Conservation (phyloP, 2,329 filamentous ascomycete species). For the Aulographum hederae region DNA sequence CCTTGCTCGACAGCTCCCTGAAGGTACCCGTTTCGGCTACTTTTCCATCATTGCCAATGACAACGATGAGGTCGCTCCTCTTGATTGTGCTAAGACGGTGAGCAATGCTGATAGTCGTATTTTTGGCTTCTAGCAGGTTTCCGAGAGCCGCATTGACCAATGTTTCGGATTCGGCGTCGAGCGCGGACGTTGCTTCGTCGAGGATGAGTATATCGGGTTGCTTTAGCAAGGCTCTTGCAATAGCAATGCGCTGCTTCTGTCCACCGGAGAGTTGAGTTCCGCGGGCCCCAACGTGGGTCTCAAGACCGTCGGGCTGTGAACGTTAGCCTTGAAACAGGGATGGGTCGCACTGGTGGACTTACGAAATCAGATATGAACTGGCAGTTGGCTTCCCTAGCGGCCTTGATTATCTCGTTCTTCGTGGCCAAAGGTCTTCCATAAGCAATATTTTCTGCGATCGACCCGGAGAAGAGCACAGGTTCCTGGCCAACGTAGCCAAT, state of each 20-base stretch:
- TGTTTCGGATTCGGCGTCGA: constrained; percentile 93
- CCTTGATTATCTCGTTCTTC: constrained; percentile 63
- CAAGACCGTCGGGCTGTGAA: constrained; percentile 62
- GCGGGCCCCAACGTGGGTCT: constrained; percentile 81
- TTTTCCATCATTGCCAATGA: constrained; percentile 66
- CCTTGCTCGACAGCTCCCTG: constrained; percentile 50
- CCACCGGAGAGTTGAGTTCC: constrained; percentile 89
- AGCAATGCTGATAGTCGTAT: constrained; percentile 94
- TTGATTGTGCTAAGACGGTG: constrained; percentile 95
- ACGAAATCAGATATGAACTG: constrained; percentile 88
- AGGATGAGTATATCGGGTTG: constrained; percentile 92
- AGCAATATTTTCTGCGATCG: constrained; percentile 74
- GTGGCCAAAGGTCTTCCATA: constrained; percentile 73
- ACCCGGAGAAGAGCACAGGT: constrained; percentile 77
- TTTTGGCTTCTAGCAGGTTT: constrained; percentile 63
- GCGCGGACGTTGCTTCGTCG: constrained; percentile 83
- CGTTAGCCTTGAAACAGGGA: constrained; percentile 4
- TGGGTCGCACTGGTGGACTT: constrained; percentile 20
- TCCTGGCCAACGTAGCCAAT: constrained; percentile 95
- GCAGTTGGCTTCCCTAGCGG: constrained; percentile 85
- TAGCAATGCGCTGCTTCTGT: constrained; percentile 95
- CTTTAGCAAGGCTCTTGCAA: constrained; percentile 85
- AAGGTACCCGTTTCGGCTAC: constrained; percentile 89
- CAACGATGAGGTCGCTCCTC: constrained; percentile 84
- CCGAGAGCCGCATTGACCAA: constrained; percentile 82